Conservation (phyloP, 805 yeast species). For the Metschnikowia lunata region DNA sequence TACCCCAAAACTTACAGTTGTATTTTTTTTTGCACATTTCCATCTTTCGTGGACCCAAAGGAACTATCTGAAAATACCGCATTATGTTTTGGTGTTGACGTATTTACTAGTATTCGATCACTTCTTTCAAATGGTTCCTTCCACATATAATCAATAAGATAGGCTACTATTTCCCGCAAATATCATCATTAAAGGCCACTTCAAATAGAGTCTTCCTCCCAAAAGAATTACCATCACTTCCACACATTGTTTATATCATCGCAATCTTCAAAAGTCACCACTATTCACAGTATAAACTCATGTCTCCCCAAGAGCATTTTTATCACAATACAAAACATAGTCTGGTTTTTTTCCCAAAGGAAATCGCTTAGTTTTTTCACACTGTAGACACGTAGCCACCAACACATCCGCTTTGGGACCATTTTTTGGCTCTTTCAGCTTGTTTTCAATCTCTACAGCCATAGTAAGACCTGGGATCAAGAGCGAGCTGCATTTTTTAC, state of each 20-base stretch:
- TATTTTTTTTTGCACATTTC: too few relatives aligned
- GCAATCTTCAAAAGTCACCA: not conserved
- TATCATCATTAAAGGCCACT: too few relatives aligned
- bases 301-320: slow-evolving; percentile 6
- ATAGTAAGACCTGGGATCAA: slow-evolving; percentile 47
- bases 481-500: slow-evolving; percentile 60
- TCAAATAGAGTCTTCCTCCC: too few relatives aligned
- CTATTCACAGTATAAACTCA: not conserved
- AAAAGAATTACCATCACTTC: not conserved
- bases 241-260: not conserved
- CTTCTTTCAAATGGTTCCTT: too few relatives aligned
- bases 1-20: too few relatives aligned
- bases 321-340: slow-evolving; percentile 46
- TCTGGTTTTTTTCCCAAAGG: slow-evolving; percentile 57
- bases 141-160: too few relatives aligned
- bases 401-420: slow-evolving; percentile 42
- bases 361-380: slow-evolving; percentile 51
- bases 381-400: slow-evolving; percentile 45
- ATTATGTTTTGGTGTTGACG: too few relatives aligned
- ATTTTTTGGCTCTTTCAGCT: slow-evolving; percentile 26
- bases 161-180: too few relatives aligned
- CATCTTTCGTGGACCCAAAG: too few relatives aligned
- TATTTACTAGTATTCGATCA: too few relatives aligned
- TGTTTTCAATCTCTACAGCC: slow-evolving; percentile 37
- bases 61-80: too few relatives aligned